Conservation (phyloP, 208 protist species). For the Leishmania lainsoni region DNA sequence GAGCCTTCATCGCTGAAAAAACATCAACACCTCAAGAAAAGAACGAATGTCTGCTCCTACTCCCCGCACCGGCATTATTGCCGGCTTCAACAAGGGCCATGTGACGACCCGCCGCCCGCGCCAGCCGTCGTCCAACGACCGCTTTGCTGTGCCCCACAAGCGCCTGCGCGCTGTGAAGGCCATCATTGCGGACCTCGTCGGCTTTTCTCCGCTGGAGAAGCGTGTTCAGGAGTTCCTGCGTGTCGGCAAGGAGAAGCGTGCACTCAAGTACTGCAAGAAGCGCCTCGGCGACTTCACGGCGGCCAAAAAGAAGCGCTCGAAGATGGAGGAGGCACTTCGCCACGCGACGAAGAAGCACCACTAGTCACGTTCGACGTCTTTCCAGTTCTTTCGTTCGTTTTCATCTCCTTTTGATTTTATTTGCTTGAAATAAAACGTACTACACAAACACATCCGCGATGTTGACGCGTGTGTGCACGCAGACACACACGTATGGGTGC, state of each 20-base stretch:
- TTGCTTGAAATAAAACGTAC: constrained; percentile 19
- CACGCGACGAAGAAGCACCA: constrained; percentile 78
- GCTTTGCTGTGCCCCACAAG: constrained; percentile 89
- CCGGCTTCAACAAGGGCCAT: constrained; percentile 94
- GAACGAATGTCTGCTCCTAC: constrained; percentile 63
- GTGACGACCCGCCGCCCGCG: constrained; percentile 87
- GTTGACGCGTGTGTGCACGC: background rate
- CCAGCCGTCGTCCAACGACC: constrained; percentile 76
- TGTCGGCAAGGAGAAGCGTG: constrained; percentile 95
- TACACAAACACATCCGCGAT: constrained; percentile 1
- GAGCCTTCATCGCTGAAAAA: background rate
- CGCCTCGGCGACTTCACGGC: constrained; percentile 89
- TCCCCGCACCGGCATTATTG: constrained; percentile 89
- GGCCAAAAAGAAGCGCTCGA: constrained; percentile 93
- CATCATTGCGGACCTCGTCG: constrained; percentile 91
- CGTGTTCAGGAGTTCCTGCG: constrained; percentile 94
- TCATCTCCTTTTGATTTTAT: constrained; percentile 18
- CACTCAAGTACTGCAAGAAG: constrained; percentile 95
- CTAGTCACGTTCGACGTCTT: constrained; percentile 10
- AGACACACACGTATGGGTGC: background rate
- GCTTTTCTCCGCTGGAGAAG: constrained; percentile 90
- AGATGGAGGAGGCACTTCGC: constrained; percentile 92
- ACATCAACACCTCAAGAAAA: background rate
- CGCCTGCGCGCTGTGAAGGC: constrained; percentile 90
- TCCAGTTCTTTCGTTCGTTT: constrained; percentile 8